Percentiles rank a stretch among this genome's conserved stretches.
These are phyloP conservation scores for Colletotrichum chlorophyti DNA, from an alignment of 2,329 filamentous ascomycete genomes.

Conservation along the genomic window DNA sequence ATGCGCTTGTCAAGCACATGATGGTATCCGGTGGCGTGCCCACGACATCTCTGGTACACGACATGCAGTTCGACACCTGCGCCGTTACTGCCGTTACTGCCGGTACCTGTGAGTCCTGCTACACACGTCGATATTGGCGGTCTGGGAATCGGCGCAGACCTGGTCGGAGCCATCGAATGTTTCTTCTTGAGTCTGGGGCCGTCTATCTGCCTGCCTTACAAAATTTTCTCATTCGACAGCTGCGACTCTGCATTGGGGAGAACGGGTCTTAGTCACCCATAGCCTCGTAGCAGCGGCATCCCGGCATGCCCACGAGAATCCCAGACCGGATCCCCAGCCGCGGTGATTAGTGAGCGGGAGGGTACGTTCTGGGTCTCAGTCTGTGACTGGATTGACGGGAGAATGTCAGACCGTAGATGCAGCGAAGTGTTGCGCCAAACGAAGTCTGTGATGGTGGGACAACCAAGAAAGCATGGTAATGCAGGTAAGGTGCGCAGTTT, in stretches of 20 bases:
- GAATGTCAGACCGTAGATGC: conserved; percentile 10
- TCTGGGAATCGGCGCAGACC: not conserved
- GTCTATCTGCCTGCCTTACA: conserved; percentile 1
- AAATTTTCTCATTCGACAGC: conserved; percentile 4
- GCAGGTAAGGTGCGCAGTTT: no score
- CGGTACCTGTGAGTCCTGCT: not conserved
- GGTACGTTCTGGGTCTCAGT: no score
- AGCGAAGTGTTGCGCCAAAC: conserved; percentile 8
- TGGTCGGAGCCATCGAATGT: conserved; percentile 3
- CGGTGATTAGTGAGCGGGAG: not conserved
- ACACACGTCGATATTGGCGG: not conserved
- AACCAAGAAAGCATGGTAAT: conserved; percentile 7
- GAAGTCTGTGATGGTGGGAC: conserved; percentile 16
- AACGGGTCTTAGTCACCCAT: conserved; percentile 19
- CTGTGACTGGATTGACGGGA: conserved; percentile 2
- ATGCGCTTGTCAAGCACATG: conserved; percentile 23
- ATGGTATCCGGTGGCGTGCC: conserved; percentile 8
- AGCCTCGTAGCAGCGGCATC: conserved; percentile 14
- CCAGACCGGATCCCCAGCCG: conserved; percentile 2
- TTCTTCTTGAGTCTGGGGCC: no score
- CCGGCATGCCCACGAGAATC: conserved; percentile 10
- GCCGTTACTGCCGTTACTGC: conserved; percentile 11
- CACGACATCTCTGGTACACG: conserved; percentile 5
- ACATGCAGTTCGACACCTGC: conserved; percentile 22
- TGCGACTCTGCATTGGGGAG: conserved; percentile 13